These are phyloP conservation scores for Carex kokanica DNA, from an alignment of 176 grass and related monocot genomes.

Conservation along the genomic window DNA sequence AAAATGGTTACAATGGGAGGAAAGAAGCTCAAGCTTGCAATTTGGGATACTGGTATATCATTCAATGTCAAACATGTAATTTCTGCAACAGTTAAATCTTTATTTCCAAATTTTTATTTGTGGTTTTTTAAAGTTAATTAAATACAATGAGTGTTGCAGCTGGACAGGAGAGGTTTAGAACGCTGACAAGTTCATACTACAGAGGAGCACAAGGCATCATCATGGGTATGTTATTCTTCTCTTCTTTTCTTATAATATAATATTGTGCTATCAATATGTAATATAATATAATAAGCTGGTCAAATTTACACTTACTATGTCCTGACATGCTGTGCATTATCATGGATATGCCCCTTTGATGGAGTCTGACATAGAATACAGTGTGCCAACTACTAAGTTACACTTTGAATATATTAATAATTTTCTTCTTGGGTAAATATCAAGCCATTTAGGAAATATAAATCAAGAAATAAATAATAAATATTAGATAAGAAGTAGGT, in stretches of 20 bases:
- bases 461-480: background rate
- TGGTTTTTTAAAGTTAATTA: background rate
- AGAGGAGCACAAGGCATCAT: conserved; percentile 93
- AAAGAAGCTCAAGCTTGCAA: conserved; percentile 93
- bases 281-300: background rate
- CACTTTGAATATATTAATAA: background rate
- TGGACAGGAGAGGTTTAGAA: conserved; percentile 92
- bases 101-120: conserved; percentile 3
- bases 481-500: background rate
- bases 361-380: background rate
- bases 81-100: conserved; percentile 64
- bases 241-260: background rate
- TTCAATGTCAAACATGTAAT: conserved; percentile 73
- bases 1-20: conserved; percentile 89
- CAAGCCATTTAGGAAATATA: background rate
- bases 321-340: background rate
- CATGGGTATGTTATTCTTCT: conserved; percentile 59
- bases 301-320: background rate
- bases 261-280: background rate
- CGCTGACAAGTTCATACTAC: conserved; percentile 91
- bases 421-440: background rate
- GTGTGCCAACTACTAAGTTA: background rate
- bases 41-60: conserved; percentile 90
- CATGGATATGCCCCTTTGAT: background rate
- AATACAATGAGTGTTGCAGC: conserved; percentile 39